phyloP scores from a whole-genome alignment of 306 rosid species.

The Myrica gale region DNA sequence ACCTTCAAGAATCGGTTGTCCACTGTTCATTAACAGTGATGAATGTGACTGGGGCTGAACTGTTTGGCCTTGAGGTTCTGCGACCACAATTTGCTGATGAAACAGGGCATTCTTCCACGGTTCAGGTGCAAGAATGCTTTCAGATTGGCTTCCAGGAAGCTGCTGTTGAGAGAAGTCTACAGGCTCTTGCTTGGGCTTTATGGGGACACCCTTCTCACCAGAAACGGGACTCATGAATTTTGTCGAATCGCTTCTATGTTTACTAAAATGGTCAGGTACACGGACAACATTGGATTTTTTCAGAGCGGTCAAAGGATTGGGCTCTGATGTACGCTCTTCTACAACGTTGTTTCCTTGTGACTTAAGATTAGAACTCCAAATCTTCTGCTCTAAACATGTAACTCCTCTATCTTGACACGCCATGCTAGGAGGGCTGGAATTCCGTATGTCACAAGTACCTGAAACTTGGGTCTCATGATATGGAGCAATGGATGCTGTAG shows the following conservation, averaged over 20 bases:
- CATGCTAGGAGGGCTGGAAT: constrained; percentile 20
- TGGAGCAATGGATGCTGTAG: background rate
- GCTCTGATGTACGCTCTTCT: background rate
- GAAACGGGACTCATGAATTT: background rate
- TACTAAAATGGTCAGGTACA: background rate
- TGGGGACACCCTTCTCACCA: constrained; percentile 12
- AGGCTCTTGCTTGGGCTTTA: constrained; percentile 35
- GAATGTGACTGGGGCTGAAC: constrained; percentile 17
- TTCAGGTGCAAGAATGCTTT: constrained; percentile 20
- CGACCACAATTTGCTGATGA: constrained; percentile 18
- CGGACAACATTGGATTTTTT: constrained; percentile 4
- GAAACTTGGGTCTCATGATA: background rate
- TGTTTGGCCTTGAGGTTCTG: constrained; percentile 15
- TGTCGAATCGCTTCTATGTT: constrained; percentile 5
- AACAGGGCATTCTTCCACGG: constrained; percentile 7
- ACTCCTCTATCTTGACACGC: constrained; percentile 12
- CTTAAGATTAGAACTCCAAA: constrained; percentile 8
- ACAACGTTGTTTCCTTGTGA: constrained; percentile 9
- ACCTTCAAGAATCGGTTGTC: constrained; percentile 7
- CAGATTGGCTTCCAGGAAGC: constrained; percentile 23
- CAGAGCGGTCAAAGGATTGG: background rate
- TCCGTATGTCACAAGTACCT: constrained; percentile 17
- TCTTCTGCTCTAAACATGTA: constrained; percentile 3
- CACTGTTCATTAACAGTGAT: constrained; percentile 5
- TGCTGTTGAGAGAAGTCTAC: constrained; percentile 21